Base-by-base conservation (phyloP, 2,329 filamentous ascomycete species). In the Stagonosporopsis tanaceti region DNA sequence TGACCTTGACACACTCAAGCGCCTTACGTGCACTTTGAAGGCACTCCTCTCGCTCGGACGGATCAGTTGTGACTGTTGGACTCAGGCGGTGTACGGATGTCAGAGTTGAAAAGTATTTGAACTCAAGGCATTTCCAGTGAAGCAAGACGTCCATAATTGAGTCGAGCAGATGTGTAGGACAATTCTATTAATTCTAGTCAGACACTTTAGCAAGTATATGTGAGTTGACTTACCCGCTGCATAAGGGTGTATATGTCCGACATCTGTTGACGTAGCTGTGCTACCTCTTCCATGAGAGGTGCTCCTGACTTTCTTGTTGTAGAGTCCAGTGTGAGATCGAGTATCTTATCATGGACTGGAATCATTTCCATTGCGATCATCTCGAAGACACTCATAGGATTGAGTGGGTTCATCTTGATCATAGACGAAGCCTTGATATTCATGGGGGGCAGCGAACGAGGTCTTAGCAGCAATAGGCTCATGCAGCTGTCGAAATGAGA, bases 101-200 rank as follows among this genome's bases (percentile, higher is more conserved):
- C 25, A 75, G 47, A 14, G 67, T 71, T 1, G 69, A 74, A 50
- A 69, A 73, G 55, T 70, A 74, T 25, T 71, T 71, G 48, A 75
- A 75, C 34, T 75, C 71, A 7, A 72, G 59, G 39, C 66, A 68
- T 24, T 69, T 69, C 69, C 69, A 75, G 28, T 75, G 70, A 22
- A 73, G 63, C 5, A 70, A 53, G 7, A 71, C 64, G 38, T 68
- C 63, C 17, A 57, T 40, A 30, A 65, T 64, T 6, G 65, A 59
- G 6, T 68, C 63, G 7, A 63, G 25, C 1, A 65, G 59, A 45
- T 65, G 53, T 14, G 50, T 40, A 14, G 67, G 62, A 6, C 68
- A 63, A 54, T 64, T 52, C 67, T 70, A 17, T n/a, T 11, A 9
- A 4, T 15, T 34, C 7, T n/a, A 1, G 25, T 66, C 38, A 67